Base-by-base conservation (phyloP, 352 stramenopile genomes). In the Lagenidium giganteum region DNA sequence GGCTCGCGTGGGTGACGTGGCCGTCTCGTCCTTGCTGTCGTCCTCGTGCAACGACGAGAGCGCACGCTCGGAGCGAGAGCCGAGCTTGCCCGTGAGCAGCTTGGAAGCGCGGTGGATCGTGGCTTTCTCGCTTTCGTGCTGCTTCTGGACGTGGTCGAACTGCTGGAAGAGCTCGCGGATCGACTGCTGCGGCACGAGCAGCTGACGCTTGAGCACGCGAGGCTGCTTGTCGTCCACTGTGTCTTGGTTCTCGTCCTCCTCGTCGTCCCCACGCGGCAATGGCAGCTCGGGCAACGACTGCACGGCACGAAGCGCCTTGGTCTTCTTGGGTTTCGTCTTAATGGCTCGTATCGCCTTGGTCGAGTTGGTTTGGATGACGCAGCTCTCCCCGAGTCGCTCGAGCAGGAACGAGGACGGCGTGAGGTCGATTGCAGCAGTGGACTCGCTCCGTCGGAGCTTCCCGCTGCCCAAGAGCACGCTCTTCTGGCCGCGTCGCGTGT, bases 361-460 rank as follows among this genome's bases (percentile, higher is more conserved):
- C 4, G 57, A 17, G 16, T 68, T 70, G 9, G 77, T 57, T 5
- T 53, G 41, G 14, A 88, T 76, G n/a, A 88, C 49, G 13, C 76
- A 88, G 31, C 61, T 76, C 4, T 49, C 34, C 6, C 79, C 76
- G 2, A 92, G 57, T 27, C 78, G 79, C 44, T 82, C 57, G 0
- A 92, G 55, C 20, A 92, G 22, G 37, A 92, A 92, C 12, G 61
- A 28, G 0, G 79, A 92, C 11, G 79, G 79, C 3, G 62, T 58
- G 8, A 87, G 34, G 27, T 92, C 70, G 55, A 87, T 73, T 2
- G 32, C 48, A 14, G 55, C 37, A 14, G 64, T 37, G 1, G 61
- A 70, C 36, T 82, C 57, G 12, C 68, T 44, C 13, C 60, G 47
- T 9, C 42, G 38, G 24, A 80, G 50, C 6, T 68, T 59, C 13